Evolutionary conservation across 257 asterid species (phyloP).

Genomic region (Cynanchum wilfordii): DNA sequence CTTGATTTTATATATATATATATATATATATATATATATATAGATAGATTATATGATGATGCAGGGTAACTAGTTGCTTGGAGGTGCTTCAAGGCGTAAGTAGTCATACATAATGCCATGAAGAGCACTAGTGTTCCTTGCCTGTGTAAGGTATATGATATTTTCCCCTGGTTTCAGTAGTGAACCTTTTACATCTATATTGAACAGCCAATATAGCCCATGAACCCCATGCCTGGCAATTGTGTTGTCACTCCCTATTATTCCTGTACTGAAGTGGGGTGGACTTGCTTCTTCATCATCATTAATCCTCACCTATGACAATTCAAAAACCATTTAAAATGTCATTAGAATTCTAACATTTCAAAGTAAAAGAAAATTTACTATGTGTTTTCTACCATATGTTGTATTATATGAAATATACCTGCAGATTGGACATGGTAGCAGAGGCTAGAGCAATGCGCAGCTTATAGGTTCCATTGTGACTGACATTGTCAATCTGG

Average conservation of each 20-base stretch:
- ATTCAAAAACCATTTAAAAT: not conserved
- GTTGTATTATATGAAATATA: conserved; percentile 10
- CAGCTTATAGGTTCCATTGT: conserved; percentile 42
- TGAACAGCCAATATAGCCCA: conserved; percentile 63
- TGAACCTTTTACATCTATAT: conserved; percentile 30
- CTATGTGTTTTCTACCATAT: no score
- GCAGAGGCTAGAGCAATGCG: conserved; percentile 75
- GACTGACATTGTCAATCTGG: conserved; percentile 32
- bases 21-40: no score
- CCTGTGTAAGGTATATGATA: conserved; percentile 50
- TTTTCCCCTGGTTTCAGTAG: conserved; percentile 47
- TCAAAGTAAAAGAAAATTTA: no score
- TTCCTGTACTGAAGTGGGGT: conserved; percentile 58
- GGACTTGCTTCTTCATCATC: conserved; percentile 37
- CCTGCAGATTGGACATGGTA: conserved; percentile 61
- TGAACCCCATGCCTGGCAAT: conserved; percentile 78
- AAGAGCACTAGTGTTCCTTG: conserved; percentile 43
- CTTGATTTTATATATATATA: no score
- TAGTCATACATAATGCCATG: conserved; percentile 78
- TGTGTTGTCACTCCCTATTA: conserved; percentile 71
- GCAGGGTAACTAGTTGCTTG: not conserved
- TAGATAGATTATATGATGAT: not conserved
- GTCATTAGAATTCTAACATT: no score
- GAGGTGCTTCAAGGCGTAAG: conserved; percentile 55
- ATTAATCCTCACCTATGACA: conserved; percentile 59